phyloP scores from a whole-genome alignment of 2,329 filamentous ascomycete species.

The Trichophyton benhamiae region DNA sequence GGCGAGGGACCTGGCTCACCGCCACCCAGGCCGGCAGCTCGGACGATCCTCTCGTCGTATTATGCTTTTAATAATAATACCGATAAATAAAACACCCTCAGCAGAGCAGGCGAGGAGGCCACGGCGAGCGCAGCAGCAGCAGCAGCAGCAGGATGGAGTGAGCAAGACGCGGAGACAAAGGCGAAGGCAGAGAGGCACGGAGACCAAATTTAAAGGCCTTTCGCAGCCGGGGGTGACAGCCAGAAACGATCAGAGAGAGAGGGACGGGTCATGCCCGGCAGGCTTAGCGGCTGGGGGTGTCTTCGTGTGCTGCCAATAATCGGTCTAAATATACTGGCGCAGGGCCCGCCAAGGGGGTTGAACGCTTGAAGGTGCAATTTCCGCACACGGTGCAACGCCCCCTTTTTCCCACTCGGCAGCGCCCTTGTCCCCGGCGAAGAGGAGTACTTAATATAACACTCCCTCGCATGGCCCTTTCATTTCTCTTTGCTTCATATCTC shows the following conservation, averaged over 20 bases:
- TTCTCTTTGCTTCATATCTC: constrained; percentile 6
- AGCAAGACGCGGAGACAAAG: neutral
- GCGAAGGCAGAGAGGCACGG: neutral
- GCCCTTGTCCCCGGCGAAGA: neutral
- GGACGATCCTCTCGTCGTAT: neutral
- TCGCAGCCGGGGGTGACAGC: neutral
- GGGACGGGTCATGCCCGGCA: neutral
- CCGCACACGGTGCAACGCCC: neutral
- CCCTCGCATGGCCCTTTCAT: neutral
- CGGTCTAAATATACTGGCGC: neutral
- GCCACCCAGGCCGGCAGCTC: neutral
- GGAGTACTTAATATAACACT: neutral
- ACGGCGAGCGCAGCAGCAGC: neutral
- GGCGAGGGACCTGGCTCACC: neutral
- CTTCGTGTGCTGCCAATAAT: neutral
- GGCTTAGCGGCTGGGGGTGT: neutral
- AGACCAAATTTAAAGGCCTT: neutral
- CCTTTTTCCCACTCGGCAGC: neutral
- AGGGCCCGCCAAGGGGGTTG: neutral
- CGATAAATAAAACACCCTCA: neutral
- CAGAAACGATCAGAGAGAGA: neutral
- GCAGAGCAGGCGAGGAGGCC: neutral
- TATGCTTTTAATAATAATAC: neutral
- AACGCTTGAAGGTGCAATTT: neutral
- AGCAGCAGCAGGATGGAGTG: neutral